Base-by-base conservation (phyloP, 2,329 filamentous ascomycete genomes). In the Paramyrothecium sp. region DNA sequence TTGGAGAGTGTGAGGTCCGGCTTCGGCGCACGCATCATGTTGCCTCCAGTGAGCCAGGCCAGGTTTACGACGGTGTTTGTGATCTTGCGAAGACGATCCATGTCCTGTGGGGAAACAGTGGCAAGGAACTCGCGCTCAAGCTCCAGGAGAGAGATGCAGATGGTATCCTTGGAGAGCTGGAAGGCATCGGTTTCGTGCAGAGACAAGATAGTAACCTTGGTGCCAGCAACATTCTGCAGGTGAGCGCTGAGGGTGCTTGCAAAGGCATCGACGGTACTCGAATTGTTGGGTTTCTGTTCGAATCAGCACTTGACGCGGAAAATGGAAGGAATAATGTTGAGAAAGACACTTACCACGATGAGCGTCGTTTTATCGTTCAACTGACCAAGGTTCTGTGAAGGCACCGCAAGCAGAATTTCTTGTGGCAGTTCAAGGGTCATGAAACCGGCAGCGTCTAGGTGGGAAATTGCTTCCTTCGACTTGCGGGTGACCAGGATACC, bases 111-210 rank as follows among this genome's bases (percentile, higher is more conserved):
- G 46, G 20, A 33, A n/a, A 57, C 30, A 19, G 44, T 54, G 19
- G 56, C 56, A 17, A 57, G 52, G 33, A 57, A 57, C 21, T 57
- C 56, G 30, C 26, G n/a, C 3, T 54, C 56, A 2, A 57, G 11
- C 33, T 57, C 56, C 17, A 57, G 51, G 2, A 57, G 20, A 7
- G 47, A 57, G 17, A 57, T 50, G 19, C 19, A 19, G 8, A 38
- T 22, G 13, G 38, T 30, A 21, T 51, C 38, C 38, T 44, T 44
- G 38, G 38, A 7, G 5, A 44, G 13, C 13, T 44, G 5, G 13
- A 44, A 17, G 38, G 13, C 13, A 12, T 44, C 38, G 5, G 13
- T 16, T 7, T 44, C 38, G 13, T 19, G 4, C 13, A 44, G 13
- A 17, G 38, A 44, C 4, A 16, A 7, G 13, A 44, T 19, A 16